phyloP scores from a whole-genome alignment of 2,329 filamentous ascomycete species.

The Talaromyces sp. region DNA sequence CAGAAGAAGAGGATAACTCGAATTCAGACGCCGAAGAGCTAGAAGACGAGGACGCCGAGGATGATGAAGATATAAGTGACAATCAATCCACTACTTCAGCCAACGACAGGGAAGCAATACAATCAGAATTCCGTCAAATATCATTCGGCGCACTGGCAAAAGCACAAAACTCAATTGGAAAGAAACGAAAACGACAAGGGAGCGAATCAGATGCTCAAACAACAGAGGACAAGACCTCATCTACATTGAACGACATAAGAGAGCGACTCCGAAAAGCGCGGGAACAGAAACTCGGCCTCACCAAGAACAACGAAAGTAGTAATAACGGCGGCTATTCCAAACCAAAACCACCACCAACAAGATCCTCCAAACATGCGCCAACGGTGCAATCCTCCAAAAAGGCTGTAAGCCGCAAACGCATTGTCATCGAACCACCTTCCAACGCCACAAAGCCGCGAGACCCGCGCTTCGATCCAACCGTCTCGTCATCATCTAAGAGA shows the following conservation, averaged over 20 bases:
- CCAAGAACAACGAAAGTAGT: not conserved
- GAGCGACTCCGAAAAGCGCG: slow-evolving; percentile 37
- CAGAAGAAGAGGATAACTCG: slow-evolving; percentile 18
- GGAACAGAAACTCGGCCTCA: slow-evolving; percentile 32
- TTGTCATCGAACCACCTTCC: slow-evolving; percentile 54
- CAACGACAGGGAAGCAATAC: slow-evolving; percentile 31
- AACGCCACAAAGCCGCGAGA: slow-evolving; percentile 64
- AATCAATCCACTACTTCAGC: slow-evolving; percentile 16
- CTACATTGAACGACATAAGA: slow-evolving; percentile 36
- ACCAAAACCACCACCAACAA: slow-evolving; percentile 32
- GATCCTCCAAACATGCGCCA: slow-evolving; percentile 82
- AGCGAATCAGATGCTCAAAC: not conserved
- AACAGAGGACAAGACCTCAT: slow-evolving; percentile 15
- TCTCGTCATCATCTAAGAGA: slow-evolving; percentile 27
- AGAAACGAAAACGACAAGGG: slow-evolving; percentile 20
- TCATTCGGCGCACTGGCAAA: slow-evolving; percentile 88
- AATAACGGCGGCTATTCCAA: slow-evolving; percentile 26
- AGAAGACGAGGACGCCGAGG: slow-evolving; percentile 39
- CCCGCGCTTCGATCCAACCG: slow-evolving; percentile 75
- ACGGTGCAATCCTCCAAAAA: slow-evolving; percentile 75
- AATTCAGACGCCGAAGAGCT: slow-evolving; percentile 13
- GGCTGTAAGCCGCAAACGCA: slow-evolving; percentile 74
- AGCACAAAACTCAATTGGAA: slow-evolving; percentile 60
- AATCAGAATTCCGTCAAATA: slow-evolving; percentile 52
- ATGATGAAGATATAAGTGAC: slow-evolving; percentile 16